phyloP scores from a whole-genome alignment of 2,329 filamentous ascomycete species.

The Podosphaera xanthii region DNA sequence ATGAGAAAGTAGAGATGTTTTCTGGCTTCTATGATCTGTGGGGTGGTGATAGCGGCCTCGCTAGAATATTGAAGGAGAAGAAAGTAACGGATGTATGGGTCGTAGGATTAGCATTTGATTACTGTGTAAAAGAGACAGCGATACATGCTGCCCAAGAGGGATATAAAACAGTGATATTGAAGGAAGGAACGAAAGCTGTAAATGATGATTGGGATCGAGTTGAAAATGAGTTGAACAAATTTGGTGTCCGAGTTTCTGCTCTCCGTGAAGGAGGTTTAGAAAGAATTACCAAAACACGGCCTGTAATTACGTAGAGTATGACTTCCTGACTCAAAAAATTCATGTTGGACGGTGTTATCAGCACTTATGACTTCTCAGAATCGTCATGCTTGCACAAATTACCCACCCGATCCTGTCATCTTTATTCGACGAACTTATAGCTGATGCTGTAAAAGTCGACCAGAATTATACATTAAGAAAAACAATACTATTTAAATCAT shows the following conservation, averaged over 20 bases:
- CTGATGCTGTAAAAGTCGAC: too few species aligned
- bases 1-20: conserved; percentile 71
- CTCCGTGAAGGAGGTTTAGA: conserved; percentile 20
- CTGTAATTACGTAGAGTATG: too few species aligned
- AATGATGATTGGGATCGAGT: conserved; percentile 33
- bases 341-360: too few species aligned
- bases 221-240: conserved; percentile 28
- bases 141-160: conserved; percentile 55
- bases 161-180: conserved; percentile 53
- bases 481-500: too few species aligned
- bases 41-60: conserved; percentile 40
- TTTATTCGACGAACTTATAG: too few species aligned
- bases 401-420: too few species aligned
- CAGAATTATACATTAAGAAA: too few species aligned
- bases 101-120: conserved; percentile 71
- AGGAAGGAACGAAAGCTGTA: conserved; percentile 58
- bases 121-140: conserved; percentile 67
- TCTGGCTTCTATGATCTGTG: conserved; percentile 77
- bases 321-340: too few species aligned
- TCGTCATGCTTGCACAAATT: too few species aligned
- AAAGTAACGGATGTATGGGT: conserved; percentile 60
- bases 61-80: conserved; percentile 27
- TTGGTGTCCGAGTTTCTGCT: conserved; percentile 39
- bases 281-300: too few species aligned
- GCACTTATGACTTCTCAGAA: too few species aligned